phyloP scores from a whole-genome alignment of 257 asterid species.

The Rehmannia glutinosa region DNA sequence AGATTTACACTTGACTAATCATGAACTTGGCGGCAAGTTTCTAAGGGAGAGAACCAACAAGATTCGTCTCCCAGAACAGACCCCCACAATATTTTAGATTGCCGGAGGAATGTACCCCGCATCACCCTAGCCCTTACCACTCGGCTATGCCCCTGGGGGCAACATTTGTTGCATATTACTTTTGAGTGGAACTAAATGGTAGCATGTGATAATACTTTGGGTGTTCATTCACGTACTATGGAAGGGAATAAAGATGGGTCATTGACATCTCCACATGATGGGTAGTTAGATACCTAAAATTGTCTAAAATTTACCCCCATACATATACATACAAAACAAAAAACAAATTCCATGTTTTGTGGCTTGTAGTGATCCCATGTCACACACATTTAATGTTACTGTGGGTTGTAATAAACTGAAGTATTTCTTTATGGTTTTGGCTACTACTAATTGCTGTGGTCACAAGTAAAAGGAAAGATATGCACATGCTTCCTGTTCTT shows the following conservation, averaged over 20 bases:
- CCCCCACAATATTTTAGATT: too few relatives aligned
- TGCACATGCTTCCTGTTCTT: constrained; percentile 27
- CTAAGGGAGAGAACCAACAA: not conserved
- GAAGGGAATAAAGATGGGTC: not conserved
- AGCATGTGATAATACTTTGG: too few relatives aligned
- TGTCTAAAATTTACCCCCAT: not conserved
- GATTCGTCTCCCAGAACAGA: too few relatives aligned
- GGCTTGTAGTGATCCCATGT: constrained; percentile 12
- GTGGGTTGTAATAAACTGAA: not conserved
- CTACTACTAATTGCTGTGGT: not conserved
- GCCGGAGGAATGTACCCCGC: too few relatives aligned
- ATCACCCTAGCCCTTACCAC: too few relatives aligned
- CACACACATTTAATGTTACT: not conserved
- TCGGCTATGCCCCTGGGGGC: too few relatives aligned
- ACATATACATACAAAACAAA: not conserved
- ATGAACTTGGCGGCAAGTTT: too few relatives aligned
- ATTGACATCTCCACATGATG: constrained; percentile 21
- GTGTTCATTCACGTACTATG: not conserved
- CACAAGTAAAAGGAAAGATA: constrained; percentile 6
- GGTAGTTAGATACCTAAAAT: not conserved
- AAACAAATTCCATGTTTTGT: constrained; percentile 37
- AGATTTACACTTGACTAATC: too few relatives aligned
- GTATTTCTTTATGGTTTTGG: constrained; percentile 14
- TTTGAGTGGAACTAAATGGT: too few relatives aligned
- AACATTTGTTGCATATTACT: too few relatives aligned